Evolutionary conservation across 2,329 filamentous ascomycete genomes (phyloP).

Genomic region (Alternaria ethzedia): DNA sequence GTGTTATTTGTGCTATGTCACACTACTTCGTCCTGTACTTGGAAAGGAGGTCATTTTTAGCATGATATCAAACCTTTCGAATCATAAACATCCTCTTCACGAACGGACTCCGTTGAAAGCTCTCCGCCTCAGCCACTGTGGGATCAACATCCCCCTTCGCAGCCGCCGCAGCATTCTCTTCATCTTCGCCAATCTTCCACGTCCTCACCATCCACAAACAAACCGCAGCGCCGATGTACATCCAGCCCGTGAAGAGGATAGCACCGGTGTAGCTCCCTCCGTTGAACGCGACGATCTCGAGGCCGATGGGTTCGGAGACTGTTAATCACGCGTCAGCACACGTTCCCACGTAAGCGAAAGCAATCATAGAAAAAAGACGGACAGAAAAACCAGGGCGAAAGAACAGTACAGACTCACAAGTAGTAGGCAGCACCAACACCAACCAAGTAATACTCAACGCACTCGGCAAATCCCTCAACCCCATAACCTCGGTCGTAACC

Average conservation of each 20-base stretch:
- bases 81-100: constrained; percentile 40
- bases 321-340: constrained; percentile 5
- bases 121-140: constrained; percentile 26
- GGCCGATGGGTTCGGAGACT: constrained; percentile 62
- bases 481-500: constrained; percentile 76
- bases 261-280: constrained; percentile 62
- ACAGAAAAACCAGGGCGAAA: too few relatives aligned
- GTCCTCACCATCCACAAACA: constrained; percentile 62
- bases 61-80: constrained; percentile 31
- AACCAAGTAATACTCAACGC: constrained; percentile 76
- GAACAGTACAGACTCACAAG: too few relatives aligned
- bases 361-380: neutral
- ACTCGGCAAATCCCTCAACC: constrained; percentile 70
- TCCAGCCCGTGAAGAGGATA: constrained; percentile 66
- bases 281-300: constrained; percentile 59
- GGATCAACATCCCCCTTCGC: constrained; percentile 30
- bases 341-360: neutral
- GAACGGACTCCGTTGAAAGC: constrained; percentile 32
- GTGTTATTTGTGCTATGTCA: too few relatives aligned
- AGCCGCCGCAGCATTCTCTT: constrained; percentile 47
- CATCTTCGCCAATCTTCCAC: constrained; percentile 66
- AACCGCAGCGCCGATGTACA: constrained; percentile 64
- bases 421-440: constrained; percentile 71
- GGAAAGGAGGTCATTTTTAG: neutral
- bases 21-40: neutral